These are phyloP conservation scores for Gamarada debralockiae DNA, from an alignment of 495 filamentous ascomycete species.

Conservation along the genomic window DNA sequence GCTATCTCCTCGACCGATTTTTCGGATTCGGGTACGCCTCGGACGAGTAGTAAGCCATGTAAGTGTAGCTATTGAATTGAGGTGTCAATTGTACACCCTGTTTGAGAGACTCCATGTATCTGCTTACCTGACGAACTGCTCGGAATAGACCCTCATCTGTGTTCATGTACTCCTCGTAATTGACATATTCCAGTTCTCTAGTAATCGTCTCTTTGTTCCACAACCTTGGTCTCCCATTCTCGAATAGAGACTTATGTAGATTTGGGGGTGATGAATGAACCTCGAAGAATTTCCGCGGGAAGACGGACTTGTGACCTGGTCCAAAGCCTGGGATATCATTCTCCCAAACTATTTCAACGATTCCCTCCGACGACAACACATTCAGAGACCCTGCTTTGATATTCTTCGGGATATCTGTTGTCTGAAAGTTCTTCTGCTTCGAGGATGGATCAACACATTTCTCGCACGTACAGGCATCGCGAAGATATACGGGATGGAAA, in stretches of 20 bases:
- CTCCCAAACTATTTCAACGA: slow-evolving; percentile 56
- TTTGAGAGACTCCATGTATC: no score
- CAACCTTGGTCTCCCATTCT: neutral
- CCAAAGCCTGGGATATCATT: slow-evolving; percentile 50
- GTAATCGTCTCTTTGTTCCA: slow-evolving; percentile 37
- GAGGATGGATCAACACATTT: slow-evolving; percentile 72
- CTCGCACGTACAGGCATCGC: slow-evolving; percentile 72
- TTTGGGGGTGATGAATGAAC: slow-evolving; percentile 4
- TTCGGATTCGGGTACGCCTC: slow-evolving; percentile 57
- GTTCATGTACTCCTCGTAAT: slow-evolving; percentile 68
- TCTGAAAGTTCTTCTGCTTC: slow-evolving; percentile 77
- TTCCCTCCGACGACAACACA: slow-evolving; percentile 29
- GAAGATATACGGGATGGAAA: slow-evolving; percentile 48
- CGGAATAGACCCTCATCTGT: slow-evolving; percentile 45
- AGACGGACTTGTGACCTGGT: slow-evolving; percentile 45
- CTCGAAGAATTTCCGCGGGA: slow-evolving; percentile 30
- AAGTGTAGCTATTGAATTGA: slow-evolving; percentile 38
- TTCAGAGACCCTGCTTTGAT: slow-evolving; percentile 38
- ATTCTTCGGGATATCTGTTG: slow-evolving; percentile 59
- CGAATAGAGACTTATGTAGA: neutral
- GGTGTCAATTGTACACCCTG: no score
- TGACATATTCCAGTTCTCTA: slow-evolving; percentile 39
- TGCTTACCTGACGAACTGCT: slow-evolving; percentile 35
- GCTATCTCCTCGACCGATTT: slow-evolving; percentile 63
- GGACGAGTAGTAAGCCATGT: slow-evolving; percentile 71